These are phyloP conservation scores for Alternaria viburni DNA, from an alignment of 2,329 filamentous ascomycete species.

Conservation along the genomic window DNA sequence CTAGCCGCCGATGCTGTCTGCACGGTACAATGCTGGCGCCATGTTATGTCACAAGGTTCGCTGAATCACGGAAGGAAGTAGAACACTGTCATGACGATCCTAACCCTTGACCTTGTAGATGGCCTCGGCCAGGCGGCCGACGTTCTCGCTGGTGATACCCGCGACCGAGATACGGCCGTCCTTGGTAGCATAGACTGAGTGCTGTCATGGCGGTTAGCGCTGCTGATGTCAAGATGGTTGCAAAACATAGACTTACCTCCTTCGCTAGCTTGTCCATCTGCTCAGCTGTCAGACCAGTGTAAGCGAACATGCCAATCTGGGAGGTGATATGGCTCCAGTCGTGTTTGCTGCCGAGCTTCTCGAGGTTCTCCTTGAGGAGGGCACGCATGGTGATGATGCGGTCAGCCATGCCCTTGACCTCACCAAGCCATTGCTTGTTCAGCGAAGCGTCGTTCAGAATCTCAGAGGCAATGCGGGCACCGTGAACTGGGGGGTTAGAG, in stretches of 20 bases:
- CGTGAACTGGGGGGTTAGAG: conserved; percentile 97
- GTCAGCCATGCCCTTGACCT: conserved; percentile 99
- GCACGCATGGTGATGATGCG: conserved; percentile 99
- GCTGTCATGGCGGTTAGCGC: conserved; percentile 52
- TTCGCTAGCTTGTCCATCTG: conserved; percentile 92
- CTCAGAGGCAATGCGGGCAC: conserved; percentile 88
- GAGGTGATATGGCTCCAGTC: conserved; percentile 99
- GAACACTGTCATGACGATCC: conserved; percentile 6
- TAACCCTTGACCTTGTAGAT: conserved; percentile 82
- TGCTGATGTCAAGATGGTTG: not conserved
- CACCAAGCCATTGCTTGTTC: conserved; percentile 91
- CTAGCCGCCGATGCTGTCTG: conserved; percentile 15
- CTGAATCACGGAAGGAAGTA: conserved; percentile 14
- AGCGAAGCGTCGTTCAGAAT: conserved; percentile 86
- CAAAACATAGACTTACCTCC: conserved; percentile 62
- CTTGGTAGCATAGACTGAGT: conserved; percentile 97
- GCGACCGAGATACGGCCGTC: conserved; percentile 86
- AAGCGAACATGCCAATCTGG: conserved; percentile 98
- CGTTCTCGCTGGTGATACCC: conserved; percentile 80
- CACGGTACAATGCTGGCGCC: conserved; percentile 20
- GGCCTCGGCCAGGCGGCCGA: conserved; percentile 79
- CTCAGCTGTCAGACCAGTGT: conserved; percentile 88
- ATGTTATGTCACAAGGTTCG: conserved; percentile 10
- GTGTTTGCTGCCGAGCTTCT: conserved; percentile 92
- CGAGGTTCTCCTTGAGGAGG: conserved; percentile 91